Evolutionary conservation across 2,329 filamentous ascomycete species (phyloP), one percentile per base, ranked within the genome.

Genomic region (Dothideomycetidae sp.): DNA sequence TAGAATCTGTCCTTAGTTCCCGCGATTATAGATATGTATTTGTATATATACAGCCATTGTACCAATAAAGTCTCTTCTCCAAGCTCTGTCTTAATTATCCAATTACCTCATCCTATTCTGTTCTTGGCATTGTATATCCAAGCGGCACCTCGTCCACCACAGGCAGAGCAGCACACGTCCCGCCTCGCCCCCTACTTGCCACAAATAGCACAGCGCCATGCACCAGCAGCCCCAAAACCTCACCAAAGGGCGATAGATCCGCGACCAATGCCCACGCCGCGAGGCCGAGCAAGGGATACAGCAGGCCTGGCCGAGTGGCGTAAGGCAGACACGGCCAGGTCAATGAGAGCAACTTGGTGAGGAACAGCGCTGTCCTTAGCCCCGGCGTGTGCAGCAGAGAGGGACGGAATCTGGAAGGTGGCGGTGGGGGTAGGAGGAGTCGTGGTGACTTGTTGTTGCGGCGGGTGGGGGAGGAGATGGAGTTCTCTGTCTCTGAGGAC

Each of bases 241-340:
- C 10, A 29, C 36, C 59, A 59, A 36, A 74, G n/a, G 26, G 9
- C 36, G 28, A 38, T 7, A 13, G 14, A 11, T 31, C 29, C 17
- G 15, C 4, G n/a, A 16, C 29, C 10, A 38, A 19, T 28, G 31
- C 36, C 29, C 30, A 48, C 1, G 70, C 73, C 5, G 82, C 83
- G 5, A 88, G 55, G 3, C 70, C 57, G 3, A 92, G 59, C 2
- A 93, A 61, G 3, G 79, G 74, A 46, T 78, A 75, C 3, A 74
- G 65, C 3, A 85, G 58, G 54, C 70, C 70, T 5, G 73, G 62
- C 31, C 70, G 76, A n/a, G 73, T 66, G 30, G 75, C 73, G 40
- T 76, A 75, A 0, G 84, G 84, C 53, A 73, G 74, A 54, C 85
- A 93, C 1, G 78, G 71, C 32, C 69, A 66, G 2, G 70, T 66